phyloP scores from a whole-genome alignment of 139 green algal genomes.

The Picochlorum sp. region DNA sequence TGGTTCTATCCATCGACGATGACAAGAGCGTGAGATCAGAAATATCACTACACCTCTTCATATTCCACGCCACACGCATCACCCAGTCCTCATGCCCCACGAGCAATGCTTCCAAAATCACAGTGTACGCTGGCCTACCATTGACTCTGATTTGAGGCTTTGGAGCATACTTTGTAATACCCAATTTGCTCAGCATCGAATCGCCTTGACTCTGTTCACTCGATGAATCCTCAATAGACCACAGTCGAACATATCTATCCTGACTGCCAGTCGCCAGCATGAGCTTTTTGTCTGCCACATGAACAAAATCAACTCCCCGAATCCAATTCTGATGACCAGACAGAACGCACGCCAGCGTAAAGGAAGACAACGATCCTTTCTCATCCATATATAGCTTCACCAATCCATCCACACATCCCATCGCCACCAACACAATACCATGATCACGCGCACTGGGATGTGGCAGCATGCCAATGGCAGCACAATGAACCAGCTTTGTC shows the following conservation, averaged over 20 bases:
- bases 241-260: conserved; percentile 69
- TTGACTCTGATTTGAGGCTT: not conserved
- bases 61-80: conserved; percentile 68
- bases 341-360: conserved; percentile 44
- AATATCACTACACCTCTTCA: not conserved
- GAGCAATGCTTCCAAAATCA: conserved; percentile 69
- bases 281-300: conserved; percentile 26
- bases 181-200: not conserved
- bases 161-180: not conserved
- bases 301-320: conserved; percentile 55
- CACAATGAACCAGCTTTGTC: conserved; percentile 48
- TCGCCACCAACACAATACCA: conserved; percentile 56
- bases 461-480: conserved; percentile 33
- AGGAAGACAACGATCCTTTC: conserved; percentile 9
- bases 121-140: conserved; percentile 21
- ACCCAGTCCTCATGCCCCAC: conserved; percentile 96
- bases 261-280: conserved; percentile 83
- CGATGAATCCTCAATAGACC: conserved; percentile 29
- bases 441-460: conserved; percentile 19
- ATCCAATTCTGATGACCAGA: conserved; percentile 81
- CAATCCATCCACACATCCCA: conserved; percentile 56
- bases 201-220: not conserved
- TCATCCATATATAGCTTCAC: conserved; percentile 50
- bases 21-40: conserved; percentile 59
- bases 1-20: conserved; percentile 89